Conservation (phyloP, 495 filamentous ascomycete genomes). For the Glonium stellatum region DNA sequence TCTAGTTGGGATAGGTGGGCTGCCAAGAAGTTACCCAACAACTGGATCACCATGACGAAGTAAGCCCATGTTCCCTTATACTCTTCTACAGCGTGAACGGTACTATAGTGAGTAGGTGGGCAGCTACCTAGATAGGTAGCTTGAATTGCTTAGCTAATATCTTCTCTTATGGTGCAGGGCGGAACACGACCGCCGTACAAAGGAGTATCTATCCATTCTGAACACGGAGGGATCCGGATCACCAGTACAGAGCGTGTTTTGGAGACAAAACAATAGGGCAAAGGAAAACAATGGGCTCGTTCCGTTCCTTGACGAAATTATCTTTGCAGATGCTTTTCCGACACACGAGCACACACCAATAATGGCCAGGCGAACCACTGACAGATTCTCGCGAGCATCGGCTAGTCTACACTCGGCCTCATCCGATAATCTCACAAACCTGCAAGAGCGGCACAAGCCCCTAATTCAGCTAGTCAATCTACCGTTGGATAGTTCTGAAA, state of each 20-base stretch:
- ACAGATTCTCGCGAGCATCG: too few species aligned
- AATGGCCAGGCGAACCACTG: too few species aligned
- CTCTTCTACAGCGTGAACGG: not conserved
- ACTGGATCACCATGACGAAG: constrained; percentile 40
- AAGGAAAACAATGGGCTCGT: not conserved
- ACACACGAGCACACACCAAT: too few species aligned
- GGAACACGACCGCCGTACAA: not conserved
- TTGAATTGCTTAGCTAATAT: not conserved
- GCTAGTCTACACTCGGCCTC: too few species aligned
- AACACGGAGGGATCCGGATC: not conserved
- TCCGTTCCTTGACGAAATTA: not conserved
- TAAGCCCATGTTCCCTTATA: constrained; percentile 6
- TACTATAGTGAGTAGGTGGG: not conserved
- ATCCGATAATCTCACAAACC: too few species aligned
- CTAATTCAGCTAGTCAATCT: too few species aligned
- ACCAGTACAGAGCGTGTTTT: not conserved
- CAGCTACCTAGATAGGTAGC: not conserved
- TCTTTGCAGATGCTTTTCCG: not conserved
- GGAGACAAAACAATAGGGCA: too few species aligned
- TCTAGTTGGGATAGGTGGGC: constrained; percentile 18
- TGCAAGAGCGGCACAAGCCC: too few species aligned
- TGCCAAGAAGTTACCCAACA: constrained; percentile 29
- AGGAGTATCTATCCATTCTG: not conserved
- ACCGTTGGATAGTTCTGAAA: not conserved
- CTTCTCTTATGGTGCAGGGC: not conserved